phyloP scores from a whole-genome alignment of 75 land plant genomes.

The Sequoia sempervirens region DNA sequence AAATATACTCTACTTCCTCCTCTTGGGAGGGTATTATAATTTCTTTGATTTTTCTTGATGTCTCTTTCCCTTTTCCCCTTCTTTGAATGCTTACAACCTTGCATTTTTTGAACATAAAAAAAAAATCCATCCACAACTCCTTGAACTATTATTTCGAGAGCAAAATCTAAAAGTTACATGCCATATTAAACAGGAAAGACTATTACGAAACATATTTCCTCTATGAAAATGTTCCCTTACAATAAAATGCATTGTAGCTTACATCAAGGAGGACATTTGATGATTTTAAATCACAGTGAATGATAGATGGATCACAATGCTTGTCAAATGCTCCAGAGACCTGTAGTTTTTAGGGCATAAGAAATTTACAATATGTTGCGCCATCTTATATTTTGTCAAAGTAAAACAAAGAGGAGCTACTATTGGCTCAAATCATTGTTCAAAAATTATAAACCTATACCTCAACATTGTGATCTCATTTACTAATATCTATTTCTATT shows the following conservation, averaged over 20 bases:
- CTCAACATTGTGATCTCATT: no score
- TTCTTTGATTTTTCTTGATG: no score
- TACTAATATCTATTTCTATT: no score
- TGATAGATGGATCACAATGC: slow-evolving; percentile 13
- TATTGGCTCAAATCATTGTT: background rate
- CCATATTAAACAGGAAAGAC: slow-evolving; percentile 1
- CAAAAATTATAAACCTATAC: no score
- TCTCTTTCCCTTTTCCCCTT: no score
- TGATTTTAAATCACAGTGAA: no score
- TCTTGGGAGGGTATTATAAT: no score
- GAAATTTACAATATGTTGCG: background rate
- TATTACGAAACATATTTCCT: background rate
- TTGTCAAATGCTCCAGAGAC: slow-evolving; percentile 35
- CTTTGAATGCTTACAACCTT: no score
- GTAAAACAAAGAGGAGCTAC: background rate
- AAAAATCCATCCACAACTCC: slow-evolving; percentile 6
- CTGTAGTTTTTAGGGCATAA: slow-evolving; percentile 11
- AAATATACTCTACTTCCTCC: no score
- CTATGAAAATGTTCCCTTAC: background rate
- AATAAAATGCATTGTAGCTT: background rate
- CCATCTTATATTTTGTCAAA: background rate
- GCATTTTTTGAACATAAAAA: background rate
- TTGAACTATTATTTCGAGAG: slow-evolving; percentile 19
- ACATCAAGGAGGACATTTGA: no score
- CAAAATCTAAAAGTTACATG: slow-evolving; percentile 37